These are phyloP conservation scores for Claviceps quebecensis DNA, from an alignment of 2,329 filamentous ascomycete species.

Conservation along the genomic window DNA sequence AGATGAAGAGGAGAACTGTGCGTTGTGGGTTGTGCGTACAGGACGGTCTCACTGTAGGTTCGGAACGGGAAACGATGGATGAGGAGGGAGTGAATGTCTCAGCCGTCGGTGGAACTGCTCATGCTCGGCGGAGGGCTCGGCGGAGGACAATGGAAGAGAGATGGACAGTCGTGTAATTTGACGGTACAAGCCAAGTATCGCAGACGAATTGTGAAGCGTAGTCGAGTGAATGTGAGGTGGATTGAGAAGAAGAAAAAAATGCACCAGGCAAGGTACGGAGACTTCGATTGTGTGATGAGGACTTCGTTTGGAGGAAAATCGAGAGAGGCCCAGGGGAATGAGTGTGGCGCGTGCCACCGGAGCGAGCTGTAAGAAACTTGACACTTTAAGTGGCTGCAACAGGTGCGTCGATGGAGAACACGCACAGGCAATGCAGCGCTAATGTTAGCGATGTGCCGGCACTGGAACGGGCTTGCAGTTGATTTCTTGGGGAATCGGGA, in stretches of 20 bases:
- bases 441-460: not conserved
- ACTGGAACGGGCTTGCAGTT: not conserved
- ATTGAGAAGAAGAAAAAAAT: not conserved
- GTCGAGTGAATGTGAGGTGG: not conserved
- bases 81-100: slow-evolving; percentile 4
- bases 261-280: not conserved
- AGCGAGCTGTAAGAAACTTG: not conserved
- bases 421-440: not conserved
- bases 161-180: not conserved
- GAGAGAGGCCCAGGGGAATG: not conserved
- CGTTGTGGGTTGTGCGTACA: not conserved
- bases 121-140: slow-evolving; percentile 2
- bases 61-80: slow-evolving; percentile 3
- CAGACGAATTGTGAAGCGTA: not conserved
- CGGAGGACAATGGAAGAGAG: not conserved
- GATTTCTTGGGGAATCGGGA: not conserved
- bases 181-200: not conserved
- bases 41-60: not conserved
- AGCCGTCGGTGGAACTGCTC: slow-evolving; percentile 2
- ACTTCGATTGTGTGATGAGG: not conserved
- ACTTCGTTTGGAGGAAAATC: not conserved
- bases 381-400: not conserved
- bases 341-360: not conserved
- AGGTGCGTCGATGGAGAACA: not conserved
- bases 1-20: not conserved